Percentiles rank a stretch among this genome's conserved stretches.
These are phyloP conservation scores for Nidula microcarpa DNA, from an alignment of 768 basidiomycete species.

Conservation along the genomic window DNA sequence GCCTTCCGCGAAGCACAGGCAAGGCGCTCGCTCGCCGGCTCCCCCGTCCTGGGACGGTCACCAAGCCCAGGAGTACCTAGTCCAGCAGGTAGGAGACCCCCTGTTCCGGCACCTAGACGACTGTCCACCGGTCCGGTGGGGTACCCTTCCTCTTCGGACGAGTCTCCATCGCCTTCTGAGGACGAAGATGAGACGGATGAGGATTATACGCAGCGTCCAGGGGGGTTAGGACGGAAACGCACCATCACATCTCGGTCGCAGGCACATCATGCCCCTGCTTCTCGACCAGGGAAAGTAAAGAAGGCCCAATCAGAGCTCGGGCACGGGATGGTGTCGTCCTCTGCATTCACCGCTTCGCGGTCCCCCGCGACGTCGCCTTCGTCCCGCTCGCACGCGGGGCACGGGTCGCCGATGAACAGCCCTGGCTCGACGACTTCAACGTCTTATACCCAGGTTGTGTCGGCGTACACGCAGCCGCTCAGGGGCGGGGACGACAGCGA, in stretches of 20 bases:
- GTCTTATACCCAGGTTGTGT: too few relatives aligned
- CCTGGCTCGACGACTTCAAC: too few relatives aligned
- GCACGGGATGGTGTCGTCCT: constrained; percentile 19
- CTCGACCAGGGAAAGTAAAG: not conserved
- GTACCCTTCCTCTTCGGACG: constrained; percentile 25
- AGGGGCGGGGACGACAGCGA: not conserved
- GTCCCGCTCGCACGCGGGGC: constrained; percentile 24
- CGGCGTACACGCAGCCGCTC: not conserved
- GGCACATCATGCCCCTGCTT: not conserved
- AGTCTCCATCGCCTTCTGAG: constrained; percentile 16
- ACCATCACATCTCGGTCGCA: not conserved
- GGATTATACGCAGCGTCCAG: not conserved
- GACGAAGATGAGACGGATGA: constrained; percentile 9
- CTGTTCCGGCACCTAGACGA: not conserved
- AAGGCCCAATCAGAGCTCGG: constrained; percentile 37
- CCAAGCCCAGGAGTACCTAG: constrained; percentile 16
- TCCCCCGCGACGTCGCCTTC: constrained; percentile 8
- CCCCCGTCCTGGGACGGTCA: constrained; percentile 61
- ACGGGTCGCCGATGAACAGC: constrained; percentile 9
- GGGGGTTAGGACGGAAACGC: not conserved
- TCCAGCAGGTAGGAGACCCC: not conserved
- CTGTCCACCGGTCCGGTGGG: constrained; percentile 1
- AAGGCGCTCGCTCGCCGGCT: constrained; percentile 56
- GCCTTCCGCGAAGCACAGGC: constrained; percentile 80
- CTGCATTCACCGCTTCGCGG: constrained; percentile 5